Conservation (phyloP, 1,284 basidiomycete species). For the Boletus semigastroideus region DNA sequence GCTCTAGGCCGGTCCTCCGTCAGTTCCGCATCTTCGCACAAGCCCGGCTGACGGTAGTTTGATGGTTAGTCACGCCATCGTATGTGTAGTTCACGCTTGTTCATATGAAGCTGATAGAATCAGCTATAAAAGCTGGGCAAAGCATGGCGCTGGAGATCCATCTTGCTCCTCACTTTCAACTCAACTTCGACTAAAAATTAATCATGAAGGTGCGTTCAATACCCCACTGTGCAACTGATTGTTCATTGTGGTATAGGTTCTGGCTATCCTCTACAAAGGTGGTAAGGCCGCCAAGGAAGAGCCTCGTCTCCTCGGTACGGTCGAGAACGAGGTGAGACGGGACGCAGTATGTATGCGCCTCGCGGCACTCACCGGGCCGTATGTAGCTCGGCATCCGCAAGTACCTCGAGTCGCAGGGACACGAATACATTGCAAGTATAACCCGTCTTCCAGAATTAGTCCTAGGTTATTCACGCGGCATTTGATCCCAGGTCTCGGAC, state of each 20-base stretch:
- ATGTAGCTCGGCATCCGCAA: slow-evolving; percentile 67
- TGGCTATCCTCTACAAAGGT: slow-evolving; percentile 82
- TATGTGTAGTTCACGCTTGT: not conserved
- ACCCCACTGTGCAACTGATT: not conserved
- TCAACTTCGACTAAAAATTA: not conserved
- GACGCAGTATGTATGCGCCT: not conserved
- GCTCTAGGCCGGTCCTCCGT: not conserved
- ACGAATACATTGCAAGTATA: slow-evolving; percentile 65
- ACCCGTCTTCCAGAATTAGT: slow-evolving; percentile 1
- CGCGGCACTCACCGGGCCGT: slow-evolving; percentile 5
- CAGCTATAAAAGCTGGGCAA: slow-evolving; percentile 23
- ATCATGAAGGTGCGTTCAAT: slow-evolving; percentile 29
- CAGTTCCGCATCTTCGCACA: not conserved
- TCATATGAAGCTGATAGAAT: not conserved
- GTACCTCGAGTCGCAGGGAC: slow-evolving; percentile 76
- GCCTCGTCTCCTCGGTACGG: slow-evolving; percentile 84
- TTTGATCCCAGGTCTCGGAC: slow-evolving; percentile 61
- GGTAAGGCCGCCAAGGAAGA: slow-evolving; percentile 75
- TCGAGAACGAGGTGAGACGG: slow-evolving; percentile 74
- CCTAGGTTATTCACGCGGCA: not conserved
- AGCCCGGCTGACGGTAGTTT: slow-evolving; percentile 8
- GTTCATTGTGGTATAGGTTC: slow-evolving; percentile 48
- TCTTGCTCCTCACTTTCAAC: not conserved
- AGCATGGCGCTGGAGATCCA: not conserved
- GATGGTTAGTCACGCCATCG: slow-evolving; percentile 1